Evolutionary conservation across 495 filamentous ascomycete genomes (phyloP).

Genomic region (Lasiosphaeriaceae sp.): DNA sequence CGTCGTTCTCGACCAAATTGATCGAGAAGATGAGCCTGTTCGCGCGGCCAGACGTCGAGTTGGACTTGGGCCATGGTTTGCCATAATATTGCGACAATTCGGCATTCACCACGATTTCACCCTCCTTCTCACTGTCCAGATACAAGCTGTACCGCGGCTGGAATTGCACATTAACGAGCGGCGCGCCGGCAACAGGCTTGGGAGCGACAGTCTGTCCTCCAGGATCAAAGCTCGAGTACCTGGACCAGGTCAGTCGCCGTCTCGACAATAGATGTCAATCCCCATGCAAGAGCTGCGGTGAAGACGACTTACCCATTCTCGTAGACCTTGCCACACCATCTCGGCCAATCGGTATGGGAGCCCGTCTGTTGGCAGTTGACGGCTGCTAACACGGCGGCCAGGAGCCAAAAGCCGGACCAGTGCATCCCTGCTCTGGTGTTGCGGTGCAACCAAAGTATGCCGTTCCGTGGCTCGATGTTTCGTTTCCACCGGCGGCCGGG

Average conservation of each 20-base stretch:
- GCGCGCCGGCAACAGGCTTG: slow-evolving; percentile 29
- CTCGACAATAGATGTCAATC: no score
- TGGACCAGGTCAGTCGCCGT: slow-evolving; percentile 12
- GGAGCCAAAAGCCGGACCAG: slow-evolving; percentile 7
- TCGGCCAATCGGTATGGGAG: slow-evolving; percentile 41
- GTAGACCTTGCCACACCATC: slow-evolving; percentile 62
- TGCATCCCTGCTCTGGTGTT: slow-evolving; percentile 3
- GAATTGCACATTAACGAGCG: slow-evolving; percentile 54
- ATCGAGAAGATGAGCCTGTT: slow-evolving; percentile 36
- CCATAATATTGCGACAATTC: slow-evolving; percentile 50
- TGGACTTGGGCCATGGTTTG: slow-evolving; percentile 33
- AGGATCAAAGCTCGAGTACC: slow-evolving; percentile 56
- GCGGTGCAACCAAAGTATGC: background rate
- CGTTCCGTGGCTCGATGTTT: background rate
- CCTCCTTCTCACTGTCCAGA: slow-evolving; percentile 47
- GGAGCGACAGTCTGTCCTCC: slow-evolving; percentile 56
- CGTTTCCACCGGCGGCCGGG: background rate
- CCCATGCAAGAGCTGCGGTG: no score
- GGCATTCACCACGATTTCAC: slow-evolving; percentile 59
- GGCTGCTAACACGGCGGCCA: background rate
- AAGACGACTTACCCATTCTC: slow-evolving; percentile 34
- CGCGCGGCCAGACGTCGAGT: slow-evolving; percentile 20
- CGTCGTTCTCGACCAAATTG: slow-evolving; percentile 25
- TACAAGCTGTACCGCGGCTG: slow-evolving; percentile 61
- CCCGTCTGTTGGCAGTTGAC: slow-evolving; percentile 27